phyloP scores from a whole-genome alignment of 73 alveolate species.

The Blepharisma japonicum region DNA sequence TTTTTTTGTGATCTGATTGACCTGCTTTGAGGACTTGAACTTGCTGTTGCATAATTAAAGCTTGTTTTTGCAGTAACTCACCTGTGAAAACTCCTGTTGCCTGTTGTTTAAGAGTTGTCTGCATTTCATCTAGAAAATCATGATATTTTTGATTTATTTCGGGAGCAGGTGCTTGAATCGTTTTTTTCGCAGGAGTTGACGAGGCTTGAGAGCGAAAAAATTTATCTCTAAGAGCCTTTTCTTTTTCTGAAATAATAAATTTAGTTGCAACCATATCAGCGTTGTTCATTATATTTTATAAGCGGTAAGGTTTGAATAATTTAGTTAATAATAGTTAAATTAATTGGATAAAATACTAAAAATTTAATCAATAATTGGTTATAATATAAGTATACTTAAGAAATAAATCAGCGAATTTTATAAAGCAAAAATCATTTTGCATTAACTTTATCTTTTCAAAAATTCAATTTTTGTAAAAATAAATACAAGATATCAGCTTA shows the following conservation, averaged over 20 bases:
- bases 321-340: too few relatives aligned
- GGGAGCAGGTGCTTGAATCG: background rate
- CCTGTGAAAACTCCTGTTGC: constrained; percentile 33
- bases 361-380: too few relatives aligned
- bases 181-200: background rate
- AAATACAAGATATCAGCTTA: too few relatives aligned
- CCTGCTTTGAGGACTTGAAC: constrained; percentile 35
- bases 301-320: too few relatives aligned
- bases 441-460: too few relatives aligned
- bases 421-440: too few relatives aligned
- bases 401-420: too few relatives aligned
- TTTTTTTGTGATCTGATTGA: constrained; percentile 36
- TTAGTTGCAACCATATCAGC: constrained; percentile 1
- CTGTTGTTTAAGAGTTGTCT: constrained; percentile 36
- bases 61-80: constrained; percentile 38
- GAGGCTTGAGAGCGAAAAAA: background rate
- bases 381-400: too few relatives aligned
- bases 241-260: background rate
- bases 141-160: background rate
- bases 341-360: too few relatives aligned
- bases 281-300: too few relatives aligned
- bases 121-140: constrained; percentile 55
- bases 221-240: background rate
- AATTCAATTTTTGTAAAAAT: too few relatives aligned
- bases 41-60: constrained; percentile 46